These are phyloP conservation scores for Coemansia interrupta DNA, from an alignment of 192 early-diverging fungal species.

Conservation along the genomic window DNA sequence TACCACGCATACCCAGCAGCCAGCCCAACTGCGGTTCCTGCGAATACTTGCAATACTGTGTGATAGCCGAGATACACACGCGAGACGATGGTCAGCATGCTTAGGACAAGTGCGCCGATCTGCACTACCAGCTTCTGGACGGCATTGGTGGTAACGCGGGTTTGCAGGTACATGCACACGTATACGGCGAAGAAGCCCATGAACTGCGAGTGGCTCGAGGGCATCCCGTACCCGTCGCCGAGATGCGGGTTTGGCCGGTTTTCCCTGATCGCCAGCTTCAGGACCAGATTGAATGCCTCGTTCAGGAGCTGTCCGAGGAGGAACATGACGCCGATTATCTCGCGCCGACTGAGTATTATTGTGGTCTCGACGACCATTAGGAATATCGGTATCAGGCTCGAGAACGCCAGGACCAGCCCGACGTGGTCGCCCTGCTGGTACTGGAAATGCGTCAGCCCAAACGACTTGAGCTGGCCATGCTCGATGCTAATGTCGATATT, in stretches of 20 bases:
- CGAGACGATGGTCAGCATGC: slow-evolving; percentile 21
- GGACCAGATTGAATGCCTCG: slow-evolving; percentile 32
- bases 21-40: slow-evolving; percentile 20
- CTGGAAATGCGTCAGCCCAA: slow-evolving; percentile 47
- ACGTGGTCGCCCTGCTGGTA: slow-evolving; percentile 43
- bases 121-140: slow-evolving; percentile 18
- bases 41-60: slow-evolving; percentile 24
- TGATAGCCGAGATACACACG: slow-evolving; percentile 49
- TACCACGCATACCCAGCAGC: slow-evolving; percentile 26
- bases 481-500: not conserved
- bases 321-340: slow-evolving; percentile 29
- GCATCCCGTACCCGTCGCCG: slow-evolving; percentile 53
- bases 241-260: slow-evolving; percentile 33
- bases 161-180: slow-evolving; percentile 24
- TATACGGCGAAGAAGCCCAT: slow-evolving; percentile 44
- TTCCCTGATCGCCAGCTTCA: slow-evolving; percentile 27
- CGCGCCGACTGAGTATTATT: slow-evolving; percentile 43
- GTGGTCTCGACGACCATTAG: slow-evolving; percentile 42
- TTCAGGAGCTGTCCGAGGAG: slow-evolving; percentile 42
- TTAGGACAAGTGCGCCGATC: slow-evolving; percentile 19
- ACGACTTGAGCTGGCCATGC: slow-evolving; percentile 23
- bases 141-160: slow-evolving; percentile 4
- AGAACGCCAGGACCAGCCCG: slow-evolving; percentile 32
- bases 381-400: slow-evolving; percentile 47
- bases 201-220: slow-evolving; percentile 53